Evolutionary conservation across 108 stramenopile genomes (phyloP), one percentile per base, ranked within the genome.

Genomic region (Cyclotella cryptica): DNA sequence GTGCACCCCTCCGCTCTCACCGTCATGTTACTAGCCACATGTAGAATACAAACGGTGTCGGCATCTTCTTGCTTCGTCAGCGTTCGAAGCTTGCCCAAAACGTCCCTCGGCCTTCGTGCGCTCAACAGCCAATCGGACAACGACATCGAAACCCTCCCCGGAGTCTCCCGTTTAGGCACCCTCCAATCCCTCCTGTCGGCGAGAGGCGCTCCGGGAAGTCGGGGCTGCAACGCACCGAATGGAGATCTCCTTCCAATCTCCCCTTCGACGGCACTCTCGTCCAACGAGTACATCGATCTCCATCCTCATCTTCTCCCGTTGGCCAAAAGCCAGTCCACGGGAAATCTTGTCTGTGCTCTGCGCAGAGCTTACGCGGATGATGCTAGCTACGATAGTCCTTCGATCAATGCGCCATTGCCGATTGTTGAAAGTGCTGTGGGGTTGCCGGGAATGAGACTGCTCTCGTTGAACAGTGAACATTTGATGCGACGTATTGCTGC

Each of bases 401-500:
- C 81, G 2, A 43, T 74, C 14, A 66, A 70, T 49, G 83, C 89
- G 0, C 93, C 93, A 0, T 92, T 90, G 89, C 93, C 93, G 13
- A 88, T 95, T 39, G 91, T 95, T 8, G 91, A 95, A 72, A 77
- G 90, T 26, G 69, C 71, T 19, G 55, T 84, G 12, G 84, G 84
- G 13, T 71, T 80, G 22, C 89, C 87, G 0, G 93, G 93, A 0
- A 90, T 91, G 89, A 70, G 71, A 60, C 77, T 92, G 19, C 78
- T 95, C 13, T 73, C 90, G 0, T 76, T 92, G 26, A 95, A 92
- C 62, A 85, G 83, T 35, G 93, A 95, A 71, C 87, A 92, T 64
- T 69, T 92, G 57, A 95, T 95, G 93, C 69, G 90, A 14, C 83
- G 93, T 3, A 92, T 95, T 63, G 90, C 80, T 43, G 88, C 87